Conservation (phyloP, 192 early-diverging fungal species). For the Powellomyces hirtus region DNA sequence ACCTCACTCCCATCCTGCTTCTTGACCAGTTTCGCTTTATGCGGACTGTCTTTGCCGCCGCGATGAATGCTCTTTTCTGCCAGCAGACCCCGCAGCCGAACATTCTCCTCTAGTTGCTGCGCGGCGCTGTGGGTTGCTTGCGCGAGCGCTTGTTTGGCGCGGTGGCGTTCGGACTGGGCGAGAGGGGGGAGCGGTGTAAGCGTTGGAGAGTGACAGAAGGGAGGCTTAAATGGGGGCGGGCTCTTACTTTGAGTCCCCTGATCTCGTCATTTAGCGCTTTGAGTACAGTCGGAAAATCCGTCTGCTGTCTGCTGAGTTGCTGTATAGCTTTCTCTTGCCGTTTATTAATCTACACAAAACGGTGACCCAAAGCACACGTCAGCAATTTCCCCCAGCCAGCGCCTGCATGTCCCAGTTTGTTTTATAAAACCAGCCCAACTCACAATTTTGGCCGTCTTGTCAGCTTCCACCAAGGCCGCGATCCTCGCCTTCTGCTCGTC, state of each 20-base stretch:
- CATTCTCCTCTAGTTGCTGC: not conserved
- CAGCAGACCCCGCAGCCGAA: not conserved
- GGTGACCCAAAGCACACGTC: too few relatives aligned
- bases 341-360: not conserved
- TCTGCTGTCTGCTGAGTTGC: not conserved
- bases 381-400: not conserved
- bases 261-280: not conserved
- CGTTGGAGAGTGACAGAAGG: not conserved
- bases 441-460: not conserved
- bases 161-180: not conserved
- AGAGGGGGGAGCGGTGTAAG: not conserved
- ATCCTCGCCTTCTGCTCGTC: not conserved
- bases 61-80: not conserved
- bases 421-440: not conserved
- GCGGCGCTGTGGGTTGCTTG: not conserved
- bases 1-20: not conserved
- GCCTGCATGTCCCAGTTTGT: not conserved
- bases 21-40: too few relatives aligned
- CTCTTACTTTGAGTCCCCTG: not conserved
- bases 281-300: not conserved
- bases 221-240: not conserved
- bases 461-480: not conserved
- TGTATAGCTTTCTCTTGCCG: not conserved
- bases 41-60: not conserved
- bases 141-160: not conserved